Conservation (phyloP, 768 basidiomycete genomes). For the Daedaleopsis sinensis region DNA sequence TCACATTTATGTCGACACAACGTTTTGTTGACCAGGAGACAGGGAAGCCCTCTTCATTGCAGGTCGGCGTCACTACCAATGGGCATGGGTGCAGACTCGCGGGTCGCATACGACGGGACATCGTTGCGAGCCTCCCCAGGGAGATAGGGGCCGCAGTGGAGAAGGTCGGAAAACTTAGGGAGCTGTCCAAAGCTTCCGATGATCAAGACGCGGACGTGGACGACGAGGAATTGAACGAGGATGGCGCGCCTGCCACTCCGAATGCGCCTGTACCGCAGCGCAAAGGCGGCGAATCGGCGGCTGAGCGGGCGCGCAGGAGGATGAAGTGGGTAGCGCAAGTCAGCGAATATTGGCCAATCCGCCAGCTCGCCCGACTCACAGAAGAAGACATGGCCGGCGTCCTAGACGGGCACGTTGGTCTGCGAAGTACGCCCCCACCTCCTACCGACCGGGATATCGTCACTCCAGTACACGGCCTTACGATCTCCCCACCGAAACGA, state of each 20-base stretch:
- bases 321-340: conserved; percentile 96
- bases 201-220: conserved; percentile 17
- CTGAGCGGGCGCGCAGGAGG: conserved; percentile 51
- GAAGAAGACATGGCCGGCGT: conserved; percentile 69
- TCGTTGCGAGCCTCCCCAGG: conserved; percentile 72
- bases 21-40: conserved; percentile 64
- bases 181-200: conserved; percentile 45
- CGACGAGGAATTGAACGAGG: conserved; percentile 54
- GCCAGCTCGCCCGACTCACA: conserved; percentile 71
- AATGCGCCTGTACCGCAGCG: conserved; percentile 70
- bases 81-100: conserved; percentile 89
- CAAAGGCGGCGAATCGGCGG: conserved; percentile 42
- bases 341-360: conserved; percentile 94
- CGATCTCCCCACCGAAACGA: conserved; percentile 28
- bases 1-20: conserved; percentile 84
- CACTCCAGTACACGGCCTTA: conserved; percentile 33
- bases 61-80: conserved; percentile 88
- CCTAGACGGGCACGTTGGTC: conserved; percentile 43
- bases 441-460: conserved; percentile 13
- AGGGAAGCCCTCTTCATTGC: conserved; percentile 54
- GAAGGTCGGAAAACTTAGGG: conserved; percentile 71
- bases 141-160: conserved; percentile 75
- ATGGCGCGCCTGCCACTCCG: conserved; percentile 57
- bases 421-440: conserved; percentile 3
- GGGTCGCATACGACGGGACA: conserved; percentile 77